Conservation (phyloP, 768 basidiomycete genomes). For the Mycena latifolia region DNA sequence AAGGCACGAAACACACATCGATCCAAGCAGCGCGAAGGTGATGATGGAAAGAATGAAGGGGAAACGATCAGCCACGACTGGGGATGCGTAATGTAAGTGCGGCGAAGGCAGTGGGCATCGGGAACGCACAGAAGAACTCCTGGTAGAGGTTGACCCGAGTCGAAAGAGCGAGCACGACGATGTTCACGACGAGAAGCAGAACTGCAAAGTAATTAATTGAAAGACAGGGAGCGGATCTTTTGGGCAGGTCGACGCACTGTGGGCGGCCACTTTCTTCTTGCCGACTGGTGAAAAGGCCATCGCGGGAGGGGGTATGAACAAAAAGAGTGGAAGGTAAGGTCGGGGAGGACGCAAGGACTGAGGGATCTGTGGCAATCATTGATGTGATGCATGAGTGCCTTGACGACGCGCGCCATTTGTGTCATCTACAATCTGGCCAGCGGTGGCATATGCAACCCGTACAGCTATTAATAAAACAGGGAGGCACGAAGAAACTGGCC, state of each 20-base stretch:
- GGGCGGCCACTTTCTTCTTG: conserved; percentile 35
- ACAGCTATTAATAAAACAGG: background rate
- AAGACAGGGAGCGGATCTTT: no score
- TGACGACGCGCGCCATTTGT: background rate
- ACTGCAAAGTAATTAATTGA: conserved; percentile 43
- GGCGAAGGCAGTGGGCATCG: background rate
- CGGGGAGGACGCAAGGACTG: conserved; percentile 6
- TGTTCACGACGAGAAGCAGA: conserved; percentile 58
- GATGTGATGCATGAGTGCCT: background rate
- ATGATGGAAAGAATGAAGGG: conserved; percentile 70
- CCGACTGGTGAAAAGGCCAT: conserved; percentile 38
- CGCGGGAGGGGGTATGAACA: conserved; percentile 15
- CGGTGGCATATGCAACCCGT: background rate
- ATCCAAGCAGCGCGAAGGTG: conserved; percentile 57
- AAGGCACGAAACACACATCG: conserved; percentile 51
- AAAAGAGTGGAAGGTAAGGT: conserved; percentile 33
- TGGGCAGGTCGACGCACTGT: conserved; percentile 20
- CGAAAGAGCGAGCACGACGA: conserved; percentile 65
- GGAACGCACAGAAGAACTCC: conserved; percentile 69
- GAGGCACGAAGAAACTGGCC: no score
- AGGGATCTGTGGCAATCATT: background rate
- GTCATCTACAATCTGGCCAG: no score
- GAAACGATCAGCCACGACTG: conserved; percentile 70
- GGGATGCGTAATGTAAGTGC: conserved; percentile 20
- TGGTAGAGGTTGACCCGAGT: conserved; percentile 68